These are phyloP conservation scores for Sindora glabra DNA, from an alignment of 306 rosid species.

Conservation along the genomic window DNA sequence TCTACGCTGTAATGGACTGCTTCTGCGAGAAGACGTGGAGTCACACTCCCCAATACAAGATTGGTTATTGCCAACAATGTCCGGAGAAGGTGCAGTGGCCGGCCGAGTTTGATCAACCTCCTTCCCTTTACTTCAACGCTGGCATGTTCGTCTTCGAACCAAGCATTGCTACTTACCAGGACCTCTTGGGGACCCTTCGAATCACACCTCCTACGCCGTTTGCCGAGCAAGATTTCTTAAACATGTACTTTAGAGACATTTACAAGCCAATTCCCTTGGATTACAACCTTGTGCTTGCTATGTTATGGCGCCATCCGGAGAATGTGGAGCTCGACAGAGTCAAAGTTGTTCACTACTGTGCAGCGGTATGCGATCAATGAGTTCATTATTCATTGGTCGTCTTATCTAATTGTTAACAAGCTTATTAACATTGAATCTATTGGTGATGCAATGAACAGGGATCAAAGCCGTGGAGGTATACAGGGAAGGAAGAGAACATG, in stretches of 20 bases:
- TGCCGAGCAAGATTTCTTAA: constrained; percentile 77
- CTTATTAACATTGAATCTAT: no score
- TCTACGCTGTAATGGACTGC: constrained; percentile 77
- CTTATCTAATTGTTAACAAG: no score
- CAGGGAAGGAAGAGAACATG: constrained; percentile 75
- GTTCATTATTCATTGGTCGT: no score
- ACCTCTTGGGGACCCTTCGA: constrained; percentile 33
- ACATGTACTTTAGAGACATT: constrained; percentile 46
- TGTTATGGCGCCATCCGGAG: constrained; percentile 83
- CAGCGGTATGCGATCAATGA: constrained; percentile 54
- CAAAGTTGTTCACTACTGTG: constrained; percentile 74
- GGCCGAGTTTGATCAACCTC: constrained; percentile 33
- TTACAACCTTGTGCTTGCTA: constrained; percentile 61
- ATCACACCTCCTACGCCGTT: constrained; percentile 58
- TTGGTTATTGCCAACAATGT: constrained; percentile 74
- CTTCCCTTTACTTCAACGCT: constrained; percentile 75
- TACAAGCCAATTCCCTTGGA: constrained; percentile 46
- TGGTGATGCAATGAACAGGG: no score
- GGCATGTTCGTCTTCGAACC: constrained; percentile 83
- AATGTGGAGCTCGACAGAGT: constrained; percentile 44
- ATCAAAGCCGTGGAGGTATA: constrained; percentile 87
- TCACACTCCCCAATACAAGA: constrained; percentile 48
- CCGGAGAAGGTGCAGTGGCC: constrained; percentile 62
- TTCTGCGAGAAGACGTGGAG: constrained; percentile 83
- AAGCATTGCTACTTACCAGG: constrained; percentile 18